Evolutionary conservation across 768 basidiomycete genomes (phyloP), one percentile per base, ranked within the genome.

Genomic region (Chalciporus sphaerocephalus): DNA sequence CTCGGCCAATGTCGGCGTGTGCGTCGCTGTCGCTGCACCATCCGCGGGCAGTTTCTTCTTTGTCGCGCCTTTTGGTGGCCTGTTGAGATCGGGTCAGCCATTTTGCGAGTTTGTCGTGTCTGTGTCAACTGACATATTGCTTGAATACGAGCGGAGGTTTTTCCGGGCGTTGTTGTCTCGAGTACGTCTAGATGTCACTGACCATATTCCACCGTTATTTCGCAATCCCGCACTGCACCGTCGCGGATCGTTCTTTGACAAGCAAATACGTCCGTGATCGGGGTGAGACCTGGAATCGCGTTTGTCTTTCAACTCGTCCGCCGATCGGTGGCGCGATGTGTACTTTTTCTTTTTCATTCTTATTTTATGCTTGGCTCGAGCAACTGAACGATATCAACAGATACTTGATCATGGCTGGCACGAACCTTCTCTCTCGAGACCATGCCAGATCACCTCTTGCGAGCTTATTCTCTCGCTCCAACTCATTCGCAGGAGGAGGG

Each of bases 1-100:
- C 54, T 87, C 87, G 9, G 81, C 82, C 37, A 90, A 68, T 30
- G 80, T 80, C 87, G 62, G 63, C 2, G 57, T 54, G 27, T 55
- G 46, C 8, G 45, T 28, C 15, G 16, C 20, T 5, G 53, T 43
- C 22, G 43, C 48, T n/a, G 32, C 16, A 6, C 42, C 38, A 1
- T 46, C 50, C 15, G 36, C 36, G 10, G 39, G 42, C 7, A 40
- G 39, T 13, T 43, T 56, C 30, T 51, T 62, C 49, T 24, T 59
- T 6, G 48, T 57, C 20, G 53, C 17, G 36, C 64, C 63, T 36
- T 65, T 65, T 20, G 63, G 64, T 8, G 63, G 61, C 63, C 62
- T 60, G 43, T 55, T n/a, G 23, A 32, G 37, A 32, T 30, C 17
- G 8, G 22, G 23, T 40, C 17, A 27, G 27, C 38, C 17, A 36